A percentile compares a stretch with the other conserved stretches of the same genome.
Conservation (phyloP, 2,329 filamentous ascomycete genomes). For the Cladosporium colombiae region DNA sequence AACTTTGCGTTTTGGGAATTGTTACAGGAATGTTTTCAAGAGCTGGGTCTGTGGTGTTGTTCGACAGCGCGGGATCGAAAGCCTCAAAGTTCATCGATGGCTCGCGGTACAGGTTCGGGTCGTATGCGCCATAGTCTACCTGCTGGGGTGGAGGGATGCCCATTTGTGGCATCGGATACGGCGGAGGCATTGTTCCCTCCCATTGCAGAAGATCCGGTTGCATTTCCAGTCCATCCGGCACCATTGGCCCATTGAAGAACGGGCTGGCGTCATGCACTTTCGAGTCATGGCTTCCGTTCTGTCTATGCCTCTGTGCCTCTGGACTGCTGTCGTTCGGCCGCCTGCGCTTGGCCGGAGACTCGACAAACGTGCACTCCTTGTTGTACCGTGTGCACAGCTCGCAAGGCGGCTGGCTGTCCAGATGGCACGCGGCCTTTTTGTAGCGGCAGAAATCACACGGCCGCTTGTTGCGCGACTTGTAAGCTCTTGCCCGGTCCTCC, state of each 20-base stretch:
- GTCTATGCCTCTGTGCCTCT: slow-evolving; percentile 7
- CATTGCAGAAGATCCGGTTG: slow-evolving; percentile 32
- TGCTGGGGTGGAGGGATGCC: slow-evolving; percentile 23
- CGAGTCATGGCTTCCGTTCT: slow-evolving; percentile 8
- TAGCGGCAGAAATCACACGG: slow-evolving; percentile 52
- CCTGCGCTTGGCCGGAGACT: slow-evolving; percentile 39
- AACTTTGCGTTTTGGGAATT: slow-evolving; percentile 23
- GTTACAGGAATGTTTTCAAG: slow-evolving; percentile 19
- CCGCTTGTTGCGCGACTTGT: slow-evolving; percentile 42
- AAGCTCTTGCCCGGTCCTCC: slow-evolving; percentile 37
- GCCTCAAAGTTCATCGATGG: slow-evolving; percentile 30
- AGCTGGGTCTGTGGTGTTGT: slow-evolving; percentile 18
- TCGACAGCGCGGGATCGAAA: slow-evolving; percentile 32
- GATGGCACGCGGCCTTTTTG: slow-evolving; percentile 49
- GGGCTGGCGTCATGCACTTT: slow-evolving; percentile 7
- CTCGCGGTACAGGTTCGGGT: slow-evolving; percentile 34
- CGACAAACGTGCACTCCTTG: slow-evolving; percentile 49
- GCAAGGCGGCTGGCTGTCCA: slow-evolving; percentile 46
- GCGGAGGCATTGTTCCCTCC: slow-evolving; percentile 32
- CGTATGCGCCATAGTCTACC: slow-evolving; percentile 31
- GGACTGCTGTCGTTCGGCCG: slow-evolving; percentile 33
- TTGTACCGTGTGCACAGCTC: slow-evolving; percentile 46
- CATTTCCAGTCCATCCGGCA: slow-evolving; percentile 27
- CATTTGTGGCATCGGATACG: slow-evolving; percentile 32
- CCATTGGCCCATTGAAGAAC: slow-evolving; percentile 17